phyloP scores from a whole-genome alignment of 768 basidiomycete genomes.

The Lentinula detonsa region DNA sequence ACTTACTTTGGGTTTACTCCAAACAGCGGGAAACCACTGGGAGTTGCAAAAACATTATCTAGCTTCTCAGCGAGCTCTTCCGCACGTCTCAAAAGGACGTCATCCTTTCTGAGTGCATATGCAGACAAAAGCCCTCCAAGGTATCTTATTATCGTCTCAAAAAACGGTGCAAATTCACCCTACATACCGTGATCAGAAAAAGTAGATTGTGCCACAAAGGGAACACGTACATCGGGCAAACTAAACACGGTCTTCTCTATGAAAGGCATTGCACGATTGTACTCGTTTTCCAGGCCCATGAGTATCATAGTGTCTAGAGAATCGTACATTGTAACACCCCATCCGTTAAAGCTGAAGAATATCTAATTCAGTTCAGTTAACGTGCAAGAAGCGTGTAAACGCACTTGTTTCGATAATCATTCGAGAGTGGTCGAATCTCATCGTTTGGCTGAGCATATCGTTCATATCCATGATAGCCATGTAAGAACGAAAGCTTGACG shows the following conservation, averaged over 20 bases:
- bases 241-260: constrained; percentile 46
- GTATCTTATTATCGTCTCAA: constrained; percentile 87
- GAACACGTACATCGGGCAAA: constrained; percentile 31
- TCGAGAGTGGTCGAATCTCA: constrained; percentile 52
- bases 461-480: constrained; percentile 67
- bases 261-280: constrained; percentile 51
- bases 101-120: constrained; percentile 66
- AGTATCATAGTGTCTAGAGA: constrained; percentile 83
- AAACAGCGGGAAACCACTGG: constrained; percentile 66
- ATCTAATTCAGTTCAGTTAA: not conserved
- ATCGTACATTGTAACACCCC: constrained; percentile 76
- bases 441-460: constrained; percentile 56
- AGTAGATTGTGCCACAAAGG: not conserved
- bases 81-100: constrained; percentile 59
- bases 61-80: constrained; percentile 74
- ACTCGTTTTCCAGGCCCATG: constrained; percentile 73
- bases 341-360: constrained; percentile 63
- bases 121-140: constrained; percentile 85
- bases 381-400: not conserved
- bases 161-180: constrained; percentile 46
- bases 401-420: constrained; percentile 43
- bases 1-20: constrained; percentile 63
- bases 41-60: constrained; percentile 65
- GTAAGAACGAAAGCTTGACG: constrained; percentile 58
- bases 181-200: constrained; percentile 7